Evolutionary conservation across 2,329 filamentous ascomycete species (phyloP), one percentile per base, ranked within the genome.

Genomic region (Emmonsia crescens): DNA sequence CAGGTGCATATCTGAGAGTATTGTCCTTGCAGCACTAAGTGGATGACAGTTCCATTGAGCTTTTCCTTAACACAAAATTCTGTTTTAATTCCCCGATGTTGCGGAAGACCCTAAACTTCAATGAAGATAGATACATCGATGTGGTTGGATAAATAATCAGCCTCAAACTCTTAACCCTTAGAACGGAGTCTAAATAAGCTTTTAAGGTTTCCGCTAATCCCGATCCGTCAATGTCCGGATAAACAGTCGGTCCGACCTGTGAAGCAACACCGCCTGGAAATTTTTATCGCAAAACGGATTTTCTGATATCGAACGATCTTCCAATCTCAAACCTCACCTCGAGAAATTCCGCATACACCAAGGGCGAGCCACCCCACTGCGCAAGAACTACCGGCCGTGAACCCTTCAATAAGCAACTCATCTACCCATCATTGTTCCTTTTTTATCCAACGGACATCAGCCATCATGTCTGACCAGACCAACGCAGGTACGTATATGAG

Each of bases 381-480:
- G 9, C 36, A 46, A 29, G 21, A 44, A 19, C 24, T 21, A n/a
- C 38, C 9, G 55, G 55, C 55, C 55, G 55, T 57, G 55, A 57
- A 57, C 55, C 55, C 55, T 57, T 57, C 14, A 57, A 57, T 29
- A 57, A 57, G 33, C 14, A 44, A 21, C 2, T 31, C 9, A 29
- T 57, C 24, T n/a, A 29, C 38, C n/a, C 38, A 19, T 44, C 24
- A 8, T 31, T 24, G 24, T 57, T n/a, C 24, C 38, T 10, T n/a
- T 24, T 10, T 36, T 24, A n/a, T 19, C 1, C 31, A 14, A 16
- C 27, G 10, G 12, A 36, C 8, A 55, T 33, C 52, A 19, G 33
- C 33, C 33, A 44, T 57, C 38, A 57, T 57, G 55, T 57, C 55
- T 33, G 55, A 57, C 55, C 38, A 44, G 38, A 57, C 55, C 40